phyloP scores from a whole-genome alignment of 768 basidiomycete genomes.

The Cubamyces sp. region DNA sequence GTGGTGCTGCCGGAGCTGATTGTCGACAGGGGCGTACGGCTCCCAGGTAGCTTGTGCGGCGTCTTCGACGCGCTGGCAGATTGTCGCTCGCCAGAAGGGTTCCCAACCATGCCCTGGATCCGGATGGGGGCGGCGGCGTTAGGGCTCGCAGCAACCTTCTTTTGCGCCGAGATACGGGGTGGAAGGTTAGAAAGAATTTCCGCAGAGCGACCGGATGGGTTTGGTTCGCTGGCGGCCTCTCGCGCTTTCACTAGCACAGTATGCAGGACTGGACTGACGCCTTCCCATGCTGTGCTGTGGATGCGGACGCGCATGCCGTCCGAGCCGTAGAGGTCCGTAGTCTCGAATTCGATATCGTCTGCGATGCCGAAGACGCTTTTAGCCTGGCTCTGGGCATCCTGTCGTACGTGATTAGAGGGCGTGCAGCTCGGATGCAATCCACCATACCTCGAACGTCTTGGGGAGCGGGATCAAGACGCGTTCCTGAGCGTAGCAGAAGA shows the following conservation, averaged over 20 bases:
- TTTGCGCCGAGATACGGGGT: constrained; percentile 8
- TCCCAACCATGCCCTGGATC: neutral
- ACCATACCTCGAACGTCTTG: constrained; percentile 17
- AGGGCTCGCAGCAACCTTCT: neutral
- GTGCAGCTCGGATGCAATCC: no score
- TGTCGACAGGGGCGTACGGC: neutral
- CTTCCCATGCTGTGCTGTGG: constrained; percentile 23
- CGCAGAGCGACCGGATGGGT: neutral
- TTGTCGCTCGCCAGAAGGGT: neutral
- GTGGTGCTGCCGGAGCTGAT: no score
- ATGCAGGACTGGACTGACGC: constrained; percentile 16
- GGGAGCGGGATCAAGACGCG: constrained; percentile 23
- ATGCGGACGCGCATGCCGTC: constrained; percentile 18
- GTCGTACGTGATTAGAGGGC: neutral
- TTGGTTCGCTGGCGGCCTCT: neutral
- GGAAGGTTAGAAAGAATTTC: neutral
- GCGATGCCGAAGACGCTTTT: constrained; percentile 10
- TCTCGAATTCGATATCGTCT: constrained; percentile 18
- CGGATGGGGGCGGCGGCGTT: neutral
- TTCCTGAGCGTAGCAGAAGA: constrained; percentile 14
- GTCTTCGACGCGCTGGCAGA: neutral
- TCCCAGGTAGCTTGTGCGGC: neutral
- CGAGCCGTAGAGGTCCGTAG: constrained; percentile 16
- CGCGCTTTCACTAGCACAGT: constrained; percentile 6
- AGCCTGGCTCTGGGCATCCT: constrained; percentile 18